A percentile compares a stretch with the other conserved stretches of the same genome.
These are phyloP conservation scores for Pyrenochaeta sp. DNA, from an alignment of 2,329 filamentous ascomycete genomes.

Conservation along the genomic window DNA sequence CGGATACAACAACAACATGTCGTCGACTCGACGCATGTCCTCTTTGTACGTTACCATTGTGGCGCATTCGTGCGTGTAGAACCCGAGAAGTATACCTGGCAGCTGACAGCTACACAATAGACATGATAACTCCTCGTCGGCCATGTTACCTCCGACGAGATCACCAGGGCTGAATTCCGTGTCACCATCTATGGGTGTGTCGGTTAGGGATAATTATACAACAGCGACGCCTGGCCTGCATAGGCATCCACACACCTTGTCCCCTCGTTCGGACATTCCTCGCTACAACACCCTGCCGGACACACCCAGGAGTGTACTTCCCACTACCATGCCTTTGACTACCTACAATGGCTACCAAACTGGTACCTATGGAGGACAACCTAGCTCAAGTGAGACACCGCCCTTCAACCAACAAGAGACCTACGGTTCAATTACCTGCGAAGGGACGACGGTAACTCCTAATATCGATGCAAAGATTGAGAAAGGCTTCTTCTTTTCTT, in stretches of 20 bases:
- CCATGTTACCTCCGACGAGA: constrained; percentile 56
- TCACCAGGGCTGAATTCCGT: constrained; percentile 53
- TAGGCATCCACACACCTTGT: constrained; percentile 44
- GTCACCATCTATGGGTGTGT: constrained; percentile 50
- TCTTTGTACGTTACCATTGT: constrained; percentile 56
- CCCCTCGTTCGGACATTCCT: constrained; percentile 47
- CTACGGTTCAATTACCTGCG: constrained; percentile 69
- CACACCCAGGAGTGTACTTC: constrained; percentile 48
- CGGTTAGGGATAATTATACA: constrained; percentile 57
- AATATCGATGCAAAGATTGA: constrained; percentile 83
- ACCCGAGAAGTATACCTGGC: constrained; percentile 47
- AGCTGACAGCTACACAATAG: constrained; percentile 51
- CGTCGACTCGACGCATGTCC: constrained; percentile 52
- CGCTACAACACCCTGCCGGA: constrained; percentile 48
- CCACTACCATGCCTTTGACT: constrained; percentile 41
- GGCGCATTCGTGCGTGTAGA: constrained; percentile 45
- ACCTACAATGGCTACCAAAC: constrained; percentile 30
- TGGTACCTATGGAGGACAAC: constrained; percentile 28
- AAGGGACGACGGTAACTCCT: constrained; percentile 68
- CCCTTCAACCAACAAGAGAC: constrained; percentile 58
- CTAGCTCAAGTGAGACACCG: constrained; percentile 45
- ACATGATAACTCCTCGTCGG: constrained; percentile 57
- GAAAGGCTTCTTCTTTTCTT: constrained; percentile 82
- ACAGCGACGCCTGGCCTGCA: constrained; percentile 50
- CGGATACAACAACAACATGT: constrained; percentile 50